Evolutionary conservation across 2,329 filamentous ascomycete species (phyloP), one percentile per base, ranked within the genome.

Genomic region (Coleophoma eucalyptorum): DNA sequence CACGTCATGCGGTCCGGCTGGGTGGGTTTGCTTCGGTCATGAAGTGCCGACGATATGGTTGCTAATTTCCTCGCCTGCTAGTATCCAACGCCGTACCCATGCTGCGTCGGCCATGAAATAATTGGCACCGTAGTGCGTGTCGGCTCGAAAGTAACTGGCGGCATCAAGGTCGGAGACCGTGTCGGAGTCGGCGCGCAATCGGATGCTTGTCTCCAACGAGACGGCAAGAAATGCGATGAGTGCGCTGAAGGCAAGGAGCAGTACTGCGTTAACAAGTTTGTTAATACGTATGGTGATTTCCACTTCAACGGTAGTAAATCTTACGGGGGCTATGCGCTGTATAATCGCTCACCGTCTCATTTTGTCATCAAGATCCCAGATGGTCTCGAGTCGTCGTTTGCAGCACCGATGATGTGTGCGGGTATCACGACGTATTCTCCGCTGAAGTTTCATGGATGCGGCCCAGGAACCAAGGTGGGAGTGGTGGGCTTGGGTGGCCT

Each of bases 341-440:
- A 38, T 11, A n/a, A 18, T 6, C 35, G 35, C 13, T 6, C 15
- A 6, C 35, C 35, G 2, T 38, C 35, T 5, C 35, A 38, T 38
- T 38, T 38, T 12, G 35, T 38, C 35, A 4, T 38, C 16, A 38
- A 18, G 15, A 38, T 38, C 35, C 35, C 35, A 6, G 35, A 38
- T 4, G 35, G 15, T 12, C 6, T 38, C 13, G 64, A 72, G 3
- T 73, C 73, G 0, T 70, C 74, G 26, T 58, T 68, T 0, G 74
- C 72, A 0, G 78, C 86, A 3, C 87, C 87, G 1, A 80, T 91
- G 70, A 75, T 91, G 21, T 91, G 88, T 64, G 88, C 82, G 1
- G 88, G 89, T 1, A 76, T 91, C 50, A 92, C 88, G 0, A 78
- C 86, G 0, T 92, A 80, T 62, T 77, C 80, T 3, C 87, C 88